These are phyloP conservation scores for Ogataea sp. DNA, from an alignment of 805 yeast genomes.

Conservation along the genomic window DNA sequence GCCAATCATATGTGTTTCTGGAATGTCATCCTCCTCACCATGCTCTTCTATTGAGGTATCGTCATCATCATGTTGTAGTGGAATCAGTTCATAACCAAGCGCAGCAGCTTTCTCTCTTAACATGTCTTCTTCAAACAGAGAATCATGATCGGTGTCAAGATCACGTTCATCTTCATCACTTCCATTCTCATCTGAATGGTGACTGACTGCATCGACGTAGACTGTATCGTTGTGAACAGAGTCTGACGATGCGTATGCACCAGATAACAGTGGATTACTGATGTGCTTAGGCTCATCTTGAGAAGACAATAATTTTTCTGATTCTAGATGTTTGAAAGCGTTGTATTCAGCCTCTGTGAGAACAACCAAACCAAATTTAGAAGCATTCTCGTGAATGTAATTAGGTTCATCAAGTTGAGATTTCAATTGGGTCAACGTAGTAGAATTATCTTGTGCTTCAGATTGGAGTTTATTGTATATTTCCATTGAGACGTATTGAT, in stretches of 20 bases:
- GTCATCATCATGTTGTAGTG: conserved; percentile 14
- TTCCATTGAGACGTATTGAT: not conserved
- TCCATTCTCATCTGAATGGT: conserved; percentile 7
- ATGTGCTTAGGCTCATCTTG: conserved; percentile 2
- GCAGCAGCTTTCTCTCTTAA: conserved; percentile 26
- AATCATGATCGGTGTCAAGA: conserved; percentile 3
- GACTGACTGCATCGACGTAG: conserved; percentile 12
- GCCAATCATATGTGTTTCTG: not conserved
- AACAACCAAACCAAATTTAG: not conserved
- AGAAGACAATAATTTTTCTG: not conserved
- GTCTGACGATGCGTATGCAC: conserved; percentile 10
- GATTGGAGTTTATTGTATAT: not conserved
- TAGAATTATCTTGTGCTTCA: not conserved
- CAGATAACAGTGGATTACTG: not conserved
- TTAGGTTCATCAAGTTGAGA: not conserved
- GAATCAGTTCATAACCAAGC: conserved; percentile 27
- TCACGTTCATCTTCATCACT: conserved; percentile 5
- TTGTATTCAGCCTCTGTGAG: conserved; percentile 4
- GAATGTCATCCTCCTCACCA: not conserved
- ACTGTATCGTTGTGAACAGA: conserved; percentile 8
- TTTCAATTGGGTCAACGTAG: not conserved
- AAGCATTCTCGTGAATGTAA: not conserved
- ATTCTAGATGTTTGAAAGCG: not conserved
- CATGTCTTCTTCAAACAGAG: conserved; percentile 18
- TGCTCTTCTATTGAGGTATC: conserved; percentile 15